Percentiles rank a stretch among this genome's conserved stretches.
Conservation (phyloP, 345 rosid genomes). For the Salix brachista region DNA sequence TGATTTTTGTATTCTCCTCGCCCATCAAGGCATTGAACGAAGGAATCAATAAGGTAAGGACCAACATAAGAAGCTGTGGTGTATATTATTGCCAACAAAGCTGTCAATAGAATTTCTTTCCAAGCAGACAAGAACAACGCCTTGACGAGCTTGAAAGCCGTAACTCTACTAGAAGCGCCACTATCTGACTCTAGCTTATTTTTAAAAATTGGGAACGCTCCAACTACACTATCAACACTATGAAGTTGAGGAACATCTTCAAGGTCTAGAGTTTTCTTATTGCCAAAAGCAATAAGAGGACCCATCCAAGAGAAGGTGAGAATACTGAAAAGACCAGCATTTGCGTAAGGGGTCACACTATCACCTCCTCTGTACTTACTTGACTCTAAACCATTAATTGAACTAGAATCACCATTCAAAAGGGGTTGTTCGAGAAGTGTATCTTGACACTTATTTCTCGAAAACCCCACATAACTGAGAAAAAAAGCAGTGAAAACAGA, state of each 20-base stretch:
- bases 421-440: constrained; percentile 38
- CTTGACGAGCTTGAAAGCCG: constrained; percentile 20
- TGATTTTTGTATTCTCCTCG: constrained; percentile 15
- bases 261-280: constrained; percentile 28
- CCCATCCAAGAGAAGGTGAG: constrained; percentile 25
- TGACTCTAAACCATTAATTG: constrained; percentile 1
- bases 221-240: constrained; percentile 20
- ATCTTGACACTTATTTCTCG: constrained; percentile 28
- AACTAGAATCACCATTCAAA: constrained; percentile 24
- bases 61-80: constrained; percentile 34
- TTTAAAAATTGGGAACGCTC: constrained; percentile 14
- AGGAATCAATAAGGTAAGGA: constrained; percentile 31
- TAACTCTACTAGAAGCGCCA: constrained; percentile 1
- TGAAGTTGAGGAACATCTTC: constrained; percentile 28
- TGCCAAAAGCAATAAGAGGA: constrained; percentile 18
- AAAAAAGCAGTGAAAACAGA: constrained; percentile 46
- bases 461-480: constrained; percentile 50
- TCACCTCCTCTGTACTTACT: constrained; percentile 25
- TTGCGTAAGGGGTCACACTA: constrained; percentile 20
- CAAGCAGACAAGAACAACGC: constrained; percentile 14
- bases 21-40: constrained; percentile 34
- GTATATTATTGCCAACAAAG: constrained; percentile 13
- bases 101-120: constrained; percentile 27
- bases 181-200: constrained; percentile 12
- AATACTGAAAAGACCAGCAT: constrained; percentile 23